Evolutionary conservation across 2,329 filamentous ascomycete genomes (phyloP), one percentile per base, ranked within the genome.

Genomic region (Coleophoma cylindrospora): DNA sequence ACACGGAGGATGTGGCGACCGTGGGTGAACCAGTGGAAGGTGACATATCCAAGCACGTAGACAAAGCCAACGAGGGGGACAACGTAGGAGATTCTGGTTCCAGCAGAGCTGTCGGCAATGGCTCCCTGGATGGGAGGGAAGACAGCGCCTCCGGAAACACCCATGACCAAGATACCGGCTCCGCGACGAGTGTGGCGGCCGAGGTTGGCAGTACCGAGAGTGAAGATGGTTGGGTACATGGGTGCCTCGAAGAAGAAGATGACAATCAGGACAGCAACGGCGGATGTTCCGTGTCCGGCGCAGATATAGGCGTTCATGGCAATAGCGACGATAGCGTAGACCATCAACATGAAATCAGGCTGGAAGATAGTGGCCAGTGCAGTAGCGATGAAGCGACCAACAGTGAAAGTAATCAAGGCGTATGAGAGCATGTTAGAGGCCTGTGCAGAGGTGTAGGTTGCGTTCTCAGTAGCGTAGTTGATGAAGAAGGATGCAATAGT

Each of bases 191-290:
- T 88, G 69, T 92, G 84, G 15, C 83, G 79, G 6, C 89, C 88
- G 1, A 91, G 74, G 2, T 86, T 87, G 19, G 86, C 79, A 73
- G 90, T 89, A 9, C 86, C 86, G 3, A 91, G 74, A 0, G 87
- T 86, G 32, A 92, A 82, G 61, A 92, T 90, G 15, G 87, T 91
- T 0, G 88, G 87, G 73, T 91, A 92, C 66, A 84, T 87, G 62
- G 89, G 86, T 4, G 80, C 85, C 68, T 89, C 88, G 67, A 91
- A 91, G 72, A 91, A 90, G 21, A 91, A 74, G 7, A 84, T 81
- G 10, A 87, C 54, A 66, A 82, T 87, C 32, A 90, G 76, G 74
- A 89, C 82, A 5, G 74, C 70, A 54, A 82, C 69, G 41, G 76
- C 77, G 0, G 65, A 66, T 55, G 74, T 70, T n/a, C 69, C 73